phyloP scores from a whole-genome alignment of 2,329 filamentous ascomycete species.

The Trichoderma koningiopsis region DNA sequence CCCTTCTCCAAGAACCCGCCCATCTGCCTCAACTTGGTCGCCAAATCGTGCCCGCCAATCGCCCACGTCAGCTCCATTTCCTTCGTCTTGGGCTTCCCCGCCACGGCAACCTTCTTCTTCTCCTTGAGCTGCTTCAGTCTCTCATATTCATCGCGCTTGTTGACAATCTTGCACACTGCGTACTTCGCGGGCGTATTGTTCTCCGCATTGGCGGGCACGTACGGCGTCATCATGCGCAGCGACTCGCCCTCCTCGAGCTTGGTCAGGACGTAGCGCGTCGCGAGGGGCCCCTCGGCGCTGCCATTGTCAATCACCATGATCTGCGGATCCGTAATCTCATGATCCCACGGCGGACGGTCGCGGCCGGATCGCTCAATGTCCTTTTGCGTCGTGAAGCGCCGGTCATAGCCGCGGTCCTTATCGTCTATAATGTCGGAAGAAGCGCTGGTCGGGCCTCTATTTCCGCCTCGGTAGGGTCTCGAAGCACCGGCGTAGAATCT shows the following conservation, averaged over 20 bases:
- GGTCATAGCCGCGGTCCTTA: slow-evolving; percentile 36
- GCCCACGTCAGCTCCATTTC: slow-evolving; percentile 90
- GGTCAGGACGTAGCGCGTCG: slow-evolving; percentile 45
- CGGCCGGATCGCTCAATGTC: slow-evolving; percentile 40
- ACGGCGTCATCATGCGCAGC: slow-evolving; percentile 48
- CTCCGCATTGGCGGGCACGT: slow-evolving; percentile 37
- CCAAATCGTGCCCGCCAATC: slow-evolving; percentile 74
- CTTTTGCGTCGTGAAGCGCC: slow-evolving; percentile 41
- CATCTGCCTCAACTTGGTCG: slow-evolving; percentile 69
- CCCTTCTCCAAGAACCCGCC: slow-evolving; percentile 72
- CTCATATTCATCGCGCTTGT: slow-evolving; percentile 55
- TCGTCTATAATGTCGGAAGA: slow-evolving; percentile 25
- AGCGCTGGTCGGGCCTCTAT: background rate
- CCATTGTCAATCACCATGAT: slow-evolving; percentile 48
- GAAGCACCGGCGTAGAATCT: slow-evolving; percentile 6
- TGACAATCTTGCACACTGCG: slow-evolving; percentile 72
- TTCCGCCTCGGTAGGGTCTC: slow-evolving; percentile 5
- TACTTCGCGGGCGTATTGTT: slow-evolving; percentile 32
- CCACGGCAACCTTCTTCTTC: slow-evolving; percentile 47
- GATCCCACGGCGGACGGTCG: slow-evolving; percentile 46
- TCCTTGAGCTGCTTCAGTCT: slow-evolving; percentile 47
- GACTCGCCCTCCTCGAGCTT: slow-evolving; percentile 41
- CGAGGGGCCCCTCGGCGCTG: slow-evolving; percentile 43
- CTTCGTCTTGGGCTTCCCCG: slow-evolving; percentile 57
- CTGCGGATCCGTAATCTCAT: slow-evolving; percentile 47